phyloP scores from a whole-genome alignment of 1,284 basidiomycete genomes.

The Salmacisia buchloeana region DNA sequence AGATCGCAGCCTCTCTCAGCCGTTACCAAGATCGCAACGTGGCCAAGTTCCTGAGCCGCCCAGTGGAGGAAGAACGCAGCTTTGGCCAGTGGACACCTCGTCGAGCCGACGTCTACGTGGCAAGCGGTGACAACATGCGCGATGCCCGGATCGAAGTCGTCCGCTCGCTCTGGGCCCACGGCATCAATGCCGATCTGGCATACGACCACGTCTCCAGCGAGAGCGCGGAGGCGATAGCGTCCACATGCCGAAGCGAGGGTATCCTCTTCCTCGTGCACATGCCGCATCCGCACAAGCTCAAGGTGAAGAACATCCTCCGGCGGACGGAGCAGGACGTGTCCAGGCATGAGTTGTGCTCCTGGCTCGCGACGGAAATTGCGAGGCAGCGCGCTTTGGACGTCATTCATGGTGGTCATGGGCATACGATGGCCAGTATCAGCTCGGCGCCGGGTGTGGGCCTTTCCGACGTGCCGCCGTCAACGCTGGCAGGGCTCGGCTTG shows the following conservation, averaged over 20 bases:
- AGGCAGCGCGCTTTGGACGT: slow-evolving; percentile 21
- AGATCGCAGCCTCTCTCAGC: slow-evolving; percentile 67
- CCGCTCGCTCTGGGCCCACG: slow-evolving; percentile 70
- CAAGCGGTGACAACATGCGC: slow-evolving; percentile 69
- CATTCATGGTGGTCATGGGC: not conserved
- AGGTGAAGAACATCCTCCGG: slow-evolving; percentile 40
- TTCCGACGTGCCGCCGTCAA: not conserved
- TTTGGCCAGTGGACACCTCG: slow-evolving; percentile 82
- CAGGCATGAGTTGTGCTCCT: slow-evolving; percentile 31
- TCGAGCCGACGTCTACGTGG: slow-evolving; percentile 67
- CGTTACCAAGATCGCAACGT: slow-evolving; percentile 62
- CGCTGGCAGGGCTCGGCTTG: not conserved
- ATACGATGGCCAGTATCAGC: not conserved
- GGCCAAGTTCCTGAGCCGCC: slow-evolving; percentile 61
- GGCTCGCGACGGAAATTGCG: slow-evolving; percentile 35
- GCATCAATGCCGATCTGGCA: slow-evolving; percentile 73
- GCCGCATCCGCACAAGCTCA: slow-evolving; percentile 34
- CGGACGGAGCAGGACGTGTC: slow-evolving; percentile 40
- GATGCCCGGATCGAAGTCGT: slow-evolving; percentile 72
- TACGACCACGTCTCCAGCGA: slow-evolving; percentile 55
- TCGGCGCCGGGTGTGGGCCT: not conserved
- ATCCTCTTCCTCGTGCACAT: slow-evolving; percentile 43
- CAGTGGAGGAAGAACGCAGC: slow-evolving; percentile 68
- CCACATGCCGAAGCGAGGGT: slow-evolving; percentile 46
- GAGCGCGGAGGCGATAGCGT: slow-evolving; percentile 32